phyloP scores from a whole-genome alignment of 2,329 filamentous ascomycete genomes.

The Diplodia intermedia region DNA sequence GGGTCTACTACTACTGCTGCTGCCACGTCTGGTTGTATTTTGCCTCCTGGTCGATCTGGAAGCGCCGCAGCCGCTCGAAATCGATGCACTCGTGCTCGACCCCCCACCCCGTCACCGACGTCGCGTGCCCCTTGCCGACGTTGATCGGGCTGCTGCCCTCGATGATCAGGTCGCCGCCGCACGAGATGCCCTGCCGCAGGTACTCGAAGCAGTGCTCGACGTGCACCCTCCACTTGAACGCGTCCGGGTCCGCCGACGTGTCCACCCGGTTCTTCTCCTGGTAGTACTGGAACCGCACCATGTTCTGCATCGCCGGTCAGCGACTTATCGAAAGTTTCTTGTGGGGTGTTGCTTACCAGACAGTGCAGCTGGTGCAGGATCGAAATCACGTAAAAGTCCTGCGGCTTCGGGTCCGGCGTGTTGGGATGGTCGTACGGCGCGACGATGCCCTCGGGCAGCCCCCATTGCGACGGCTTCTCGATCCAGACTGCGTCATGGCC shows the following conservation, averaged over 20 bases:
- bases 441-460: conserved; percentile 1
- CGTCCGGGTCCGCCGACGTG: conserved; percentile 13
- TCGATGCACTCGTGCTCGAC: conserved; percentile 18
- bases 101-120: conserved; percentile 14
- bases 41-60: conserved; percentile 17
- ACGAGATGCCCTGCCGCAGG: conserved; percentile 9
- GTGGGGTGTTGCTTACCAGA: not conserved
- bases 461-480: not conserved
- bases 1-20: not conserved
- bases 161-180: conserved; percentile 17
- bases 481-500: conserved; percentile 14
- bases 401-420: conserved; percentile 5
- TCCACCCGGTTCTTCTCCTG: conserved; percentile 15
- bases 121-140: conserved; percentile 9
- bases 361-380: conserved; percentile 18
- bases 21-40: conserved; percentile 12
- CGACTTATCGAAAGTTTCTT: too few species aligned
- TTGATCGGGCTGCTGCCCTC: conserved; percentile 17
- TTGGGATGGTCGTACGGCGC: conserved; percentile 10
- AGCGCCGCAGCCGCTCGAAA: not conserved
- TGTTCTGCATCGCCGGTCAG: not conserved
- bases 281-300: conserved; percentile 17
- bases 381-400: conserved; percentile 14
- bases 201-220: conserved; percentile 22
- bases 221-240: conserved; percentile 18